Evolutionary conservation across 495 filamentous ascomycete species (phyloP), one percentile per base, ranked within the genome.

Genomic region (Patellaria atrata): DNA sequence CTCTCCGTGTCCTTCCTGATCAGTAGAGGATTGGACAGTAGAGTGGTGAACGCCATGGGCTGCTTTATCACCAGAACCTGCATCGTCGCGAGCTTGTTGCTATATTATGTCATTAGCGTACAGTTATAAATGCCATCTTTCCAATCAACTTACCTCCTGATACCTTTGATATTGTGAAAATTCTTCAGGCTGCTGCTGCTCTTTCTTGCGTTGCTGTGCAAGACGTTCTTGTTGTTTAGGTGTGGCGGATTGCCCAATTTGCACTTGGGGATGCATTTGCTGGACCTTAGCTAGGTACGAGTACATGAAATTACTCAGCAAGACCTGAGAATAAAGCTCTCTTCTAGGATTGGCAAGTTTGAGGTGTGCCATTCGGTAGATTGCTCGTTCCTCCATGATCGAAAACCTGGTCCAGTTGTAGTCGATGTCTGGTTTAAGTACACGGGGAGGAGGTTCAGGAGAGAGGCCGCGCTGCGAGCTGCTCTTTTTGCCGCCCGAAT

Each of bases 261-360:
- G 74, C 45, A 93, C 75, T 43, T 86, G 80, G 19, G 91, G 89
- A 52, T 96, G 89, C 78, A 94, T 93, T 43, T 89, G 82, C 59
- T 97, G 89, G 22, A 99, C 89, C 59, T 96, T 96, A 33, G 87
- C 91, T 43, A 99, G 70, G 55, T 99, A 99, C 20, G 82, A 87
- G 64, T 99, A 99, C 89, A 99, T 99, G 57, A 99, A 99, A 50
- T 99, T 99, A 58, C 86, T 94, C 46, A 99, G 75, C 33, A 99
- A 67, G 16, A 99, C 89, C 53, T 99, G 89, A 28, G 86, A 94
- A 48, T 92, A 82, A 22, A 99, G 60, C 25, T 86, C 79, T 19
- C 89, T 76, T 8, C 89, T 75, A 21, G 89, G 89, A 52, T 99
- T 99, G 3, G 89, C 89, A 33, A 99, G 78, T 57, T 99, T 99